Percentiles rank a stretch among this genome's conserved stretches.
These are phyloP conservation scores for Areca catechu DNA, from an alignment of 176 grass and related monocot genomes.

Conservation along the genomic window DNA sequence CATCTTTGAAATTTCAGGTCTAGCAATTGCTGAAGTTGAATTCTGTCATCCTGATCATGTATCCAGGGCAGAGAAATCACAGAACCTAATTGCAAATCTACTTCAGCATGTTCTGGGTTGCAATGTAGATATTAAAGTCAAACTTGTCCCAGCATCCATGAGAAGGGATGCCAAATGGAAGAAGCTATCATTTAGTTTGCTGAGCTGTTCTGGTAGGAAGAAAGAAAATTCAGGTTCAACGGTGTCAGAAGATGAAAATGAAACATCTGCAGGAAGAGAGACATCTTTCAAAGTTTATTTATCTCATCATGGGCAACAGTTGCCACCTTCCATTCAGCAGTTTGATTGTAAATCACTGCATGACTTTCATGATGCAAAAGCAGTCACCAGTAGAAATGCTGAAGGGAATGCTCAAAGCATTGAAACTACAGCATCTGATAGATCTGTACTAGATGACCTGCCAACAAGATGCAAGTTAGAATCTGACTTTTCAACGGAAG, in stretches of 20 bases:
- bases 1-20: constrained; percentile 37
- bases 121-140: constrained; percentile 80
- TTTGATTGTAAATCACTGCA: constrained; percentile 5
- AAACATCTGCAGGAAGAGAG: constrained; percentile 34
- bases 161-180: constrained; percentile 57
- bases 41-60: constrained; percentile 76
- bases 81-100: constrained; percentile 50
- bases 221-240: constrained; percentile 76
- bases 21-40: constrained; percentile 85
- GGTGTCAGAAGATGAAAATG: constrained; percentile 44
- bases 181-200: constrained; percentile 71
- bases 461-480: constrained; percentile 38
- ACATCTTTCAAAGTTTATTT: constrained; percentile 55
- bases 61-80: constrained; percentile 75
- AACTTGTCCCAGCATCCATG: constrained; percentile 35
- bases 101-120: constrained; percentile 74
- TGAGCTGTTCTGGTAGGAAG: constrained; percentile 86
- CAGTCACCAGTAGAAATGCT: constrained; percentile 22
- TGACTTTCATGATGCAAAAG: constrained; percentile 18
- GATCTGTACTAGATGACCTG: constrained; percentile 49
- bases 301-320: constrained; percentile 40
- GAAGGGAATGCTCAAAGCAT: constrained; percentile 42
- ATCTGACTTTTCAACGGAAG: constrained; percentile 36
- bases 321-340: constrained; percentile 28
- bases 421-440: constrained; percentile 44